Evolutionary conservation across 441 rosid genomes (phyloP), one percentile per base, ranked within the genome.

Genomic region (Codiaeum variegatum): DNA sequence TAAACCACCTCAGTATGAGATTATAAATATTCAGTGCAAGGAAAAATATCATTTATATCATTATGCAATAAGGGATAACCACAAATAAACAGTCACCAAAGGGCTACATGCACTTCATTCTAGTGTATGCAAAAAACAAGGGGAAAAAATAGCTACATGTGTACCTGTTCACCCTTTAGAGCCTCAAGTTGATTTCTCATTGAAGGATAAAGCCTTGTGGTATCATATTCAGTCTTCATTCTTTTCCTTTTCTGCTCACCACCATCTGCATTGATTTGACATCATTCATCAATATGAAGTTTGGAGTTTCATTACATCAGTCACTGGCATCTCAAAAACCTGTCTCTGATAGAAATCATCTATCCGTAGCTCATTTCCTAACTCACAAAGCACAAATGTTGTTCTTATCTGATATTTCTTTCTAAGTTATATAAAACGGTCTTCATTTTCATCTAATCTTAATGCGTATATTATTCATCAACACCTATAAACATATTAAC

Each of bases 161-260:
- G 46, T 79, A 91, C 99, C 96, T 92, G 97, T 84, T 94, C 96
- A 58, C 94, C 96, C 81, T 88, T 91, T 74, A 94, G 92, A 55
- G 79, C 79, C 74, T 94, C 97, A 40, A 92, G 85, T 73, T 91
- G 97, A 83, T 73, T 88, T 84, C 96, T 81, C 84, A 84, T 54
- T 46, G 90, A 79, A 74, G 93, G 81, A 77, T 91, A 80, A 59
- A 85, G 85, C 78, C 93, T 85, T 76, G 89, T 62, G 55, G 83
- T 81, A 77, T 95, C 94, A 24, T 98, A 79, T 58, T 91, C 99
- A 44, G 79, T 76, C 82, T 94, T 94, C 88, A 91, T 81, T 70
- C 93, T 82, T 81, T 91, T 92, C 81, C 90, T 83, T 85, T 87
- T 94, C 86, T 83, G 92, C 1, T 94, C 97, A 78, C 69, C 81